Percentiles rank a stretch among this genome's conserved stretches.
Evolutionary conservation across 208 protist genomes (phyloP).

Genomic region (Trypanosoma mega): DNA sequence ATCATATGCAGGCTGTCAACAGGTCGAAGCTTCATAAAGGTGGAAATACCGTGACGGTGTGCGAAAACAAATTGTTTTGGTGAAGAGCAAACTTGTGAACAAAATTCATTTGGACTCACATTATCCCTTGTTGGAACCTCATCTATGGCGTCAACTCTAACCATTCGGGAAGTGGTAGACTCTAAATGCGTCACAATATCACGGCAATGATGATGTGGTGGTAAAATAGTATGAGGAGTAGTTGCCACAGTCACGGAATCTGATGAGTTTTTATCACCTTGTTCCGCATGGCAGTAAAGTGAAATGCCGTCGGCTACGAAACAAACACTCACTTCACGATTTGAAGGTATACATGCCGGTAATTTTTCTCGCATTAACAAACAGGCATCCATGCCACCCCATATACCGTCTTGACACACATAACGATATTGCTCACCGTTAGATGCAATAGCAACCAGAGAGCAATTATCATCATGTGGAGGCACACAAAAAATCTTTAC

Average conservation of each 20-base stretch:
- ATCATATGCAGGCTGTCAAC: slow-evolving; percentile 88
- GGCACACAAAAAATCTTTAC: slow-evolving; percentile 70
- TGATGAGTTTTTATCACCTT: slow-evolving; percentile 30
- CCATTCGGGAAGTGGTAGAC: slow-evolving; percentile 42
- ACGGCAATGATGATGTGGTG: slow-evolving; percentile 60
- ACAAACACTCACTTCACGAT: slow-evolving; percentile 62
- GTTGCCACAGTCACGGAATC: slow-evolving; percentile 62
- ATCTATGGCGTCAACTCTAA: slow-evolving; percentile 79
- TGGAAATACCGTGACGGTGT: slow-evolving; percentile 76
- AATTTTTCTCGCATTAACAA: slow-evolving; percentile 57
- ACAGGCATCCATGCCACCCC: slow-evolving; percentile 29
- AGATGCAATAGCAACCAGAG: slow-evolving; percentile 55
- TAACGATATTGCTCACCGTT: slow-evolving; percentile 89
- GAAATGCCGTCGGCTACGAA: slow-evolving; percentile 58
- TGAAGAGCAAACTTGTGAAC: slow-evolving; percentile 58
- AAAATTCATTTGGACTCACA: slow-evolving; percentile 63
- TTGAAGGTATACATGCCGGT: slow-evolving; percentile 42
- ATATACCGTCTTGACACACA: slow-evolving; percentile 49
- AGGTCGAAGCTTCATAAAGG: slow-evolving; percentile 73
- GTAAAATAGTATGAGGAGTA: slow-evolving; percentile 53
- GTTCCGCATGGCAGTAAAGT: slow-evolving; percentile 31
- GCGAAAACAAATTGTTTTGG: slow-evolving; percentile 63
- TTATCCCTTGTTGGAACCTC: slow-evolving; percentile 30
- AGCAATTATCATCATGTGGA: slow-evolving; percentile 63
- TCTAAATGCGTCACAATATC: slow-evolving; percentile 72